Evolutionary conservation across 176 grass and related monocot species (phyloP), one percentile per base, ranked within the genome.

Genomic region (Secale cereale): DNA sequence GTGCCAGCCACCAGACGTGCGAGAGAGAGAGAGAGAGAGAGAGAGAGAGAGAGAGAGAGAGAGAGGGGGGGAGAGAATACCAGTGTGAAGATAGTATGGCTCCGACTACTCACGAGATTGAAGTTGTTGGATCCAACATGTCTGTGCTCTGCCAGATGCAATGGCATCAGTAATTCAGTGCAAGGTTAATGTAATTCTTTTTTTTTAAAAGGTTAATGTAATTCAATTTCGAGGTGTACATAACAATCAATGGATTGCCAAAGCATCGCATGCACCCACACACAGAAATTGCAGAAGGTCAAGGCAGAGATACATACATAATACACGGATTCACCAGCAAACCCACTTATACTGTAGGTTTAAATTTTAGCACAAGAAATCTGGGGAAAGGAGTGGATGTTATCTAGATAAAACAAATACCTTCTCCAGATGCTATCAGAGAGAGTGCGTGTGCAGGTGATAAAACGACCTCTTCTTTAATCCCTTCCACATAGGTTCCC

Each of bases 111-210:
- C 74, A 98, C 77, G 59, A 98, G 89, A 91, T 98, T 98, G 77
- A 98, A 95, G 81, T 98, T 98, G 83, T 98, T 98, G 82, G 96
- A 98, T 29, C 96, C 96, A 79, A 98, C 93, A 94, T 98, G 96
- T 50, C 96, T 94, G 61, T 98, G 96, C 83, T 95, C 96, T 98
- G 87, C 59, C 88, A 88, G 62, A 85, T 45, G 30, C 37, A 90
- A 70, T 67, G 10, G n/a, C 26, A 77, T 87, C 36, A 82, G 33
- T 46, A 84, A 28, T 67, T 82, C 35, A 86, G 76, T 81, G 41
- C 22, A 77, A 86, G 35, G 36, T 27, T 66, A 32, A 82, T 61
- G 37, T 63, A 50, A 89, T 82, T 76, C 26, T 15, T 50, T 15
- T 50, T 48, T 48, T 45, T 14, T 10, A 1, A 50, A 77, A 86